Conservation (phyloP, 192 early-diverging fungal species). For the Backusella tarrabulga region DNA sequence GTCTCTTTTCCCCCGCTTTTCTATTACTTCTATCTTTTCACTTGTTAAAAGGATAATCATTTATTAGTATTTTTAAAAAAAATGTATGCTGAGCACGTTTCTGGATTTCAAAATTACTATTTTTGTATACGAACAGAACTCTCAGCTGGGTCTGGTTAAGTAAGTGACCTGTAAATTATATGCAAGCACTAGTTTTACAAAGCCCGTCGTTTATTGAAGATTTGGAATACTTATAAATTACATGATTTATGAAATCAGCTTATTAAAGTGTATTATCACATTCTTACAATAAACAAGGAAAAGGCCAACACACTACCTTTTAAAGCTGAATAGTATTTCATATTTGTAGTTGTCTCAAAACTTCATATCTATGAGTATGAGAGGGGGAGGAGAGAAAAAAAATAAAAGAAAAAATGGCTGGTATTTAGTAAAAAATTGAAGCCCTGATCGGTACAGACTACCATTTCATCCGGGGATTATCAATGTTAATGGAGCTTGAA, state of each 20-base stretch:
- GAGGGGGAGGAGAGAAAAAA: neutral
- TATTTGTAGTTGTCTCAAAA: neutral
- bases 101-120: too few relatives aligned
- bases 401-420: neutral
- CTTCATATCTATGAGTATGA: neutral
- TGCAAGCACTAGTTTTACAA: neutral
- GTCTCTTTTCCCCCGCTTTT: too few relatives aligned
- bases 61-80: too few relatives aligned
- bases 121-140: too few relatives aligned
- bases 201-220: neutral
- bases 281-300: neutral
- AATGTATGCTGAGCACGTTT: too few relatives aligned
- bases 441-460: neutral
- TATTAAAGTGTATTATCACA: neutral
- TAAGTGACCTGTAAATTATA: too few relatives aligned
- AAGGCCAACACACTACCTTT: neutral
- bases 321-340: neutral
- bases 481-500: neutral
- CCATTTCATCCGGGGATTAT: neutral
- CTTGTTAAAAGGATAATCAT: too few relatives aligned
- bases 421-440: neutral
- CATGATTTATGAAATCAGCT: neutral
- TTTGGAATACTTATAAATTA: neutral
- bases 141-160: too few relatives aligned
- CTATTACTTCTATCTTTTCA: too few relatives aligned